Evolutionary conservation across 2,329 filamentous ascomycete species (phyloP), one percentile per base, ranked within the genome.

Genomic region (Corynespora cassiicola): DNA sequence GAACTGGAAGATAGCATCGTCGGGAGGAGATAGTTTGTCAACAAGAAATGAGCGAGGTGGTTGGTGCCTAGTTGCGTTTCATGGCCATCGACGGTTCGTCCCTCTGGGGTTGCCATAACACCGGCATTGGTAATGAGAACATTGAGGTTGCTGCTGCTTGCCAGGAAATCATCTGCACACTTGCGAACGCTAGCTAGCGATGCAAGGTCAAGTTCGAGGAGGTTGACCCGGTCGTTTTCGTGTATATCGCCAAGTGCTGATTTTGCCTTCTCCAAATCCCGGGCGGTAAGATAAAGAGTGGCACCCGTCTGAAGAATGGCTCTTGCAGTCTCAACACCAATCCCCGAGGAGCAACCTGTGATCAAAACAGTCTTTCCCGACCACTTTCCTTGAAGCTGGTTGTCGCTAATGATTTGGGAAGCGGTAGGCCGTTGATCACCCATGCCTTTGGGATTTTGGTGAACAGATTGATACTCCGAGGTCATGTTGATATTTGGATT

Each of bases 21-120:
- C 0, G 72, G 71, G 11, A 72, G 45, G 4, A 78, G 63, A 11
- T 76, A 63, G 25, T 70, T 63, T 6, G 52, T 55, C 8, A 73
- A 71, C 8, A 75, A 52, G 45, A 76, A 76, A 15, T 76, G 72
- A 0, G 72, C 70, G 10, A 78, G 45, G 37, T 78, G 69, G 50
- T 78, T 78, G 12, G 71, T 71, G 6, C 67, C 74, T 6, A 75
- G 61, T 40, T 75, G 52, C 1, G 55, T 41, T 46, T 70, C 67
- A 36, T 64, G 57, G 9, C 66, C 65, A 37, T 70, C 52, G 2
- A 20, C 20, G 2, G 1, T 79, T 46, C 12, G 79, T 52, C 1
- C 66, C 48, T 1, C 39, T 7, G 50, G 54, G 2, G 24, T 28
- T n/a, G 63, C 63, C 61, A 78, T 75, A 27, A 80, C 68, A 5